These are phyloP conservation scores for Saturnispora kantuleensis DNA, from an alignment of 805 yeast species.

Conservation along the genomic window DNA sequence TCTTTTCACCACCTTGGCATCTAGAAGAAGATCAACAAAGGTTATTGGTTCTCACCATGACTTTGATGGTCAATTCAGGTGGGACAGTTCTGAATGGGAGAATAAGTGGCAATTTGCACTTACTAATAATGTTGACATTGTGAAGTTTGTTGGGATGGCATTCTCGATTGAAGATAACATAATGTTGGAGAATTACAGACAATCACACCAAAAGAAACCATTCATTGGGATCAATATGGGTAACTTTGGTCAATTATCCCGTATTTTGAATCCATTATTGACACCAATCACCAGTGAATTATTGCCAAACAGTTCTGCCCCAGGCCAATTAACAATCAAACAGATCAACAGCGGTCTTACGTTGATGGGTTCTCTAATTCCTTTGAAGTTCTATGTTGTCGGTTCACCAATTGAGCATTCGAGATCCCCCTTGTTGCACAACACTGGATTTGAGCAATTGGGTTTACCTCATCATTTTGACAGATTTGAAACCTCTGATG, in stretches of 20 bases:
- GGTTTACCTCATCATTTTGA: slow-evolving; percentile 70
- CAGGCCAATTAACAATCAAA: slow-evolving; percentile 63
- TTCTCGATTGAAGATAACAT: slow-evolving; percentile 55
- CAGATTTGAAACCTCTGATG: slow-evolving; percentile 58
- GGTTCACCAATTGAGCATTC: slow-evolving; percentile 84
- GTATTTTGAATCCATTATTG: slow-evolving; percentile 62
- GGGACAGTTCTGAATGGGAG: slow-evolving; percentile 70
- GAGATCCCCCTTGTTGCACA: slow-evolving; percentile 81
- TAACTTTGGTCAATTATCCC: slow-evolving; percentile 61
- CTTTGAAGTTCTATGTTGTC: slow-evolving; percentile 58
- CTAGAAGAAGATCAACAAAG: slow-evolving; percentile 49
- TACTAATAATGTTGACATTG: slow-evolving; percentile 55
- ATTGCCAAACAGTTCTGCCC: slow-evolving; percentile 67
- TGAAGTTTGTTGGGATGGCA: slow-evolving; percentile 82
- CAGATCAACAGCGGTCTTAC: slow-evolving; percentile 51
- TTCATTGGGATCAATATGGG: slow-evolving; percentile 82
- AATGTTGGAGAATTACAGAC: slow-evolving; percentile 59
- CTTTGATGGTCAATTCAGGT: slow-evolving; percentile 47
- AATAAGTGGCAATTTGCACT: slow-evolving; percentile 59
- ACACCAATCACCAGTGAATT: slow-evolving; percentile 76
- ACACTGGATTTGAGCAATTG: slow-evolving; percentile 61
- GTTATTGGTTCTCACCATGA: slow-evolving; percentile 83
- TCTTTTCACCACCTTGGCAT: slow-evolving; percentile 41
- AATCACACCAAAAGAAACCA: slow-evolving; percentile 44
- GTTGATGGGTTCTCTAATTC: slow-evolving; percentile 51